These are phyloP conservation scores for Coemansia sp. DNA, from an alignment of 192 early-diverging fungal species.

Conservation along the genomic window DNA sequence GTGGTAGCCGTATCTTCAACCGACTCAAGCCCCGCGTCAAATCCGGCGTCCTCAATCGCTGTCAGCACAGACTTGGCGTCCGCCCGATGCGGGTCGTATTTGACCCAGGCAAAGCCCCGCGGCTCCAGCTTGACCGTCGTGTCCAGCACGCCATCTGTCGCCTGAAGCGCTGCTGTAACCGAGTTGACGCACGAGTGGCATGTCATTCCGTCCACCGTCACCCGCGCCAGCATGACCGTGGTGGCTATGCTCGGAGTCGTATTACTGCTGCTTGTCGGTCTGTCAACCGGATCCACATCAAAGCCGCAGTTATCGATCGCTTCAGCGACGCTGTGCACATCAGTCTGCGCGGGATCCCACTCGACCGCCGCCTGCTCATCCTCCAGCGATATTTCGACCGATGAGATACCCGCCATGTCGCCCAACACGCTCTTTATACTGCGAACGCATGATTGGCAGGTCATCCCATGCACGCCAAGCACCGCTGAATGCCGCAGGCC, in stretches of 20 bases:
- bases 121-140: constrained; percentile 58
- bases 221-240: constrained; percentile 3
- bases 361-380: constrained; percentile 55
- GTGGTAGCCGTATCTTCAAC: neutral
- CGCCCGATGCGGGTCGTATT: constrained; percentile 48
- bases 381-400: constrained; percentile 56
- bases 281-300: constrained; percentile 38
- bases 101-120: constrained; percentile 55
- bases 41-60: constrained; percentile 66
- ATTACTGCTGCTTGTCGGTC: constrained; percentile 34
- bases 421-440: constrained; percentile 59
- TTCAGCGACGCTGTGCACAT: constrained; percentile 9
- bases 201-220: constrained; percentile 64
- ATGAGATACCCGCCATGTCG: constrained; percentile 49
- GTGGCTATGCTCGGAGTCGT: neutral
- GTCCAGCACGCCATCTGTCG: constrained; percentile 53
- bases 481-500: neutral
- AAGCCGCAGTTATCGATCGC: constrained; percentile 73
- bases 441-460: constrained; percentile 78
- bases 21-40: constrained; percentile 43
- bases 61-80: constrained; percentile 44
- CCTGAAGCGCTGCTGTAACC: constrained; percentile 58
- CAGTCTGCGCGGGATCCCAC: constrained; percentile 41
- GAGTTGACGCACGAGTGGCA: constrained; percentile 80
- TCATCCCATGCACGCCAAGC: constrained; percentile 59